Evolutionary conservation across 495 filamentous ascomycete species (phyloP), one percentile per base, ranked within the genome.

Genomic region (Oidiodendron maius): DNA sequence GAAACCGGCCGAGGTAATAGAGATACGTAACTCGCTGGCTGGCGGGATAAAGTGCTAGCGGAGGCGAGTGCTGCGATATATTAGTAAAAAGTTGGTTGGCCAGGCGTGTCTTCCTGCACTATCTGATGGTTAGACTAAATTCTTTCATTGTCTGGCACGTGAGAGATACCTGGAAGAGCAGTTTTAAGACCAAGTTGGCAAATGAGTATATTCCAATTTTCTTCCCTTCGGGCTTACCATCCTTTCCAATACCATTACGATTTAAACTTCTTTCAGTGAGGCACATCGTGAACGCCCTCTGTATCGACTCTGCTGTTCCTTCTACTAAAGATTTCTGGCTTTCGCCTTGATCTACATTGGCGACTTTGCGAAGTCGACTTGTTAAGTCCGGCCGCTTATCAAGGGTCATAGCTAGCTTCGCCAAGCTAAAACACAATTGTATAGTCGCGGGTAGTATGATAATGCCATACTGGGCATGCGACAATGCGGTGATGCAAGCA

Each of bases 1-100:
- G 75, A 59, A 91, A 96, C 32, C 90, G 84, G 23, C 91, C 91
- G 15, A 96, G 84, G 60, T 95, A 96, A 66, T 95, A 96, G 4
- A 95, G 81, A 61, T 90, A 97, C 17, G 91, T 90, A 22, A 94
- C 87, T 34, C 88, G 79, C 49, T 96, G 87, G 9, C 87, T 77
- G n/a, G 88, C 87, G 13, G 91, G 87, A 60, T 90, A 96, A 35
- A 84, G 70, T 3, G 72, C 69, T 13, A 95, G 71, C 0, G 87
- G 86, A 4, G 90, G 87, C 1, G 87, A 89, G 52, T 84, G 82
- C 28, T 87, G 81, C 53, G 79, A 83, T 58, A 97, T 88, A 57
- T 94, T 95, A 51, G 82, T 84, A 62, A 96, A 90, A 64, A 97
- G 87, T 51, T 89, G 87, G 41, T 87, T 82, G 11, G 87, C 91